Percentiles rank a stretch among this genome's conserved stretches.
phyloP scores from a whole-genome alignment of 257 asterid genomes.

The Plantago elongata region DNA sequence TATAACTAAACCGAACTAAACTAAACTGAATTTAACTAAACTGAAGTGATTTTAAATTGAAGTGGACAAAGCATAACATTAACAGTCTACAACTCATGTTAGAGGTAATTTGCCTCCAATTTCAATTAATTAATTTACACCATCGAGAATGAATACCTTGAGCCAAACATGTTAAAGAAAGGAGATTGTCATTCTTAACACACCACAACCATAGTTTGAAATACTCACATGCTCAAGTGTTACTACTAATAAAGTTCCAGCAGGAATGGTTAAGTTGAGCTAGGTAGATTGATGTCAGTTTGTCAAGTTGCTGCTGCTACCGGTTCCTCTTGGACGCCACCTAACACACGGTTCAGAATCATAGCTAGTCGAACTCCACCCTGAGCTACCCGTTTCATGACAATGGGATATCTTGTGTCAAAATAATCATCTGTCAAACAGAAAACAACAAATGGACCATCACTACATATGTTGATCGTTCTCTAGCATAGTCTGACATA shows the following conservation, averaged over 20 bases:
- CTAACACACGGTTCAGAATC: slow-evolving; percentile 61
- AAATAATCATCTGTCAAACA: slow-evolving; percentile 57
- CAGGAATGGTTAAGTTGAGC: neutral
- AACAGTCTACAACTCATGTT: too few species aligned
- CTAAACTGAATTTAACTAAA: too few species aligned
- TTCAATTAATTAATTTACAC: too few species aligned
- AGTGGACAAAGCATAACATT: too few species aligned
- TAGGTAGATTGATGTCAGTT: neutral
- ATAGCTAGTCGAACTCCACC: slow-evolving; percentile 90
- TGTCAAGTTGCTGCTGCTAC: slow-evolving; percentile 33
- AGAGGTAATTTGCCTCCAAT: too few species aligned
- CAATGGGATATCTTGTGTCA: slow-evolving; percentile 66
- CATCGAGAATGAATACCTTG: too few species aligned
- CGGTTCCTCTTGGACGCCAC: slow-evolving; percentile 26
- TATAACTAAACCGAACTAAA: too few species aligned
- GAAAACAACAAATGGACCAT: neutral
- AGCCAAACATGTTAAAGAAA: neutral
- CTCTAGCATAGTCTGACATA: neutral
- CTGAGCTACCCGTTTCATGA: slow-evolving; percentile 85
- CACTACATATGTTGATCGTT: neutral
- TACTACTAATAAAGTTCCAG: neutral
- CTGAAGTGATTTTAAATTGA: too few species aligned
- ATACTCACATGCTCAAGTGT: neutral
- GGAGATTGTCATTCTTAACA: neutral
- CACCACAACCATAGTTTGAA: neutral